Base-by-base conservation (phyloP, 2,329 filamentous ascomycete species). In the Aspergillus fumigatus region DNA sequence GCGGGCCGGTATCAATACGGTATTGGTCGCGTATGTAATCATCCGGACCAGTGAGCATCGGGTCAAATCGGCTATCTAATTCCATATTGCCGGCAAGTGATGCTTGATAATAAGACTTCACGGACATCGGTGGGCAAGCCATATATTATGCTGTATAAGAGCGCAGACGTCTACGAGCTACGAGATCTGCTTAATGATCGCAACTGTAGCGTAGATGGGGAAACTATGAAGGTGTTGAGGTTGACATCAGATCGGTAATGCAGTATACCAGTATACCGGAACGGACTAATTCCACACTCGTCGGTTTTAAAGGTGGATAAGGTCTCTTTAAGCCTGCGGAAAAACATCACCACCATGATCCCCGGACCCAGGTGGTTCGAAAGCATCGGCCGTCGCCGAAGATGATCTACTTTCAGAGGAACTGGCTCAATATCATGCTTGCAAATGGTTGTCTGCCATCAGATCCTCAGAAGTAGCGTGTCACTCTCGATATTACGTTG, bases 1-100 rank as follows among this genome's bases (percentile, higher is more conserved):
- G 51, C 61, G 59, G 59, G 48, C 59, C 62, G 63, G 59, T 62
- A 59, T 59, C 48, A 50, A 56, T 62, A 65, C 63, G 50, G 62
- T 65, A 61, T 51, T 41, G 19, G 27, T 52, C 51, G 59, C 58
- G 54, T 60, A 63, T 59, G 54, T 60, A 62, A 63, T 60, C 57
- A 58, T 55, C 55, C 62, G 40, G 50, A 51, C 52, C 57, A 58
- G 54, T 53, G 50, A 59, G 47, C 50, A 19, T 55, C 58, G 60
- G 57, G 51, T 58, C 52, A 59, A 53, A 52, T 62, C 62, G 59
- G 62, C 55, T 61, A 58, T 59, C 50, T 38, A 23, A 50, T 55
- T 38, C 52, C 55, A 52, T 51, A 50, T 54, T 55, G 51, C 52
- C 58, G 54, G 49, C 53, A 35, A 32, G 41, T 10, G 48, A n/a